phyloP scores from a whole-genome alignment of 495 filamentous ascomycete species.

The Penicillium goetzii region DNA sequence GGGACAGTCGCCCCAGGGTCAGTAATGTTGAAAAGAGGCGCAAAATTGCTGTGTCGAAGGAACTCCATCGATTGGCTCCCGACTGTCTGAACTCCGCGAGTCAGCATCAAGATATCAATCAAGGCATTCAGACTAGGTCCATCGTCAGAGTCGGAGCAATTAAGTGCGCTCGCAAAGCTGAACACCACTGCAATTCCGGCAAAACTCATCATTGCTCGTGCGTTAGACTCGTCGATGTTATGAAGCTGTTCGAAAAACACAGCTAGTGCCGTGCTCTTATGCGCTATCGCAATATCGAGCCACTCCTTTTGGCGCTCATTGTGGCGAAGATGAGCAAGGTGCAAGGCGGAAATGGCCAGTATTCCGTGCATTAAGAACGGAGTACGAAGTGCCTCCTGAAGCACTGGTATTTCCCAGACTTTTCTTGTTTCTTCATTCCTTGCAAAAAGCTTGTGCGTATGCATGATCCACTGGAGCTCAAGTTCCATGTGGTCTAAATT shows the following conservation, averaged over 20 bases:
- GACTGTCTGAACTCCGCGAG: constrained; percentile 31
- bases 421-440: constrained; percentile 27
- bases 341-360: constrained; percentile 41
- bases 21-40: constrained; percentile 25
- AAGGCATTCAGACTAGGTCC: constrained; percentile 28
- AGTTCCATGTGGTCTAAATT: constrained; percentile 30
- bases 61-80: constrained; percentile 9
- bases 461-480: constrained; percentile 29
- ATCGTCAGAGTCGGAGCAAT: constrained; percentile 12
- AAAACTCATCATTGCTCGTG: constrained; percentile 30
- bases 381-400: constrained; percentile 39
- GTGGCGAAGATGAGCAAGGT: constrained; percentile 32
- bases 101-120: constrained; percentile 27
- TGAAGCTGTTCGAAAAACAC: constrained; percentile 23
- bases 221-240: constrained; percentile 22
- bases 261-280: constrained; percentile 30
- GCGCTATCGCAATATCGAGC: constrained; percentile 30
- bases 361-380: constrained; percentile 43
- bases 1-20: constrained; percentile 14
- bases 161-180: constrained; percentile 29
- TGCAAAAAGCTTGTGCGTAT: constrained; percentile 27
- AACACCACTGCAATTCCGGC: constrained; percentile 29
- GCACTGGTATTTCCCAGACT: constrained; percentile 38
- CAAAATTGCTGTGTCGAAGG: constrained; percentile 29
- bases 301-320: constrained; percentile 17